These are phyloP conservation scores for Lasiodiplodia sp. DNA, from an alignment of 2,329 filamentous ascomycete species.

Conservation along the genomic window DNA sequence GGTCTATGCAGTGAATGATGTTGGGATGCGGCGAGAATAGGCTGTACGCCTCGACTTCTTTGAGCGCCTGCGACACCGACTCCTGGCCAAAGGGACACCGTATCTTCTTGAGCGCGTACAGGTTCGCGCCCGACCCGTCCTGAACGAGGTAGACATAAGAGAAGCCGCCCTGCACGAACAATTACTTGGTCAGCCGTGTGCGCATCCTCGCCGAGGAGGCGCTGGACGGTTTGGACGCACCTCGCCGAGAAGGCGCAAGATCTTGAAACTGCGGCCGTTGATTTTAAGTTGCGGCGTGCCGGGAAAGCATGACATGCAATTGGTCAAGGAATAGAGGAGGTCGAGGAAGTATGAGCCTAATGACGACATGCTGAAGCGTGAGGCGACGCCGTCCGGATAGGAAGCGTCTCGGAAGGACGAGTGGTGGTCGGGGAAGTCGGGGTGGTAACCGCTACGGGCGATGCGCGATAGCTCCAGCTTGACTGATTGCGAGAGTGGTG, in stretches of 20 bases:
- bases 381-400: constrained; percentile 24
- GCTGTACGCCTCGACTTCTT: constrained; percentile 95
- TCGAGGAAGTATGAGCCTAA: constrained; percentile 75
- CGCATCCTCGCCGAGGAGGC: neutral
- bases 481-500: neutral
- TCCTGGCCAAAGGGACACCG: constrained; percentile 97
- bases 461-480: constrained; percentile 29
- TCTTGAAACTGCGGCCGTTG: constrained; percentile 94
- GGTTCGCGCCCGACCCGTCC: constrained; percentile 80
- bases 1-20: constrained; percentile 87
- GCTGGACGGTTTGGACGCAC: constrained; percentile 55
- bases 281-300: constrained; percentile 93
- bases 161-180: constrained; percentile 79
- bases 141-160: constrained; percentile 99
- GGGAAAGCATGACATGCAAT: constrained; percentile 96
- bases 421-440: constrained; percentile 26
- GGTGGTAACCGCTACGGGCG: constrained; percentile 31
- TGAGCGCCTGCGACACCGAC: constrained; percentile 91
- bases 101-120: constrained; percentile 98
- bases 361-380: constrained; percentile 32
- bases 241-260: constrained; percentile 90
- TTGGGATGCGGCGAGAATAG: constrained; percentile 83
- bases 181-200: constrained; percentile 11
- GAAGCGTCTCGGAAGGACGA: constrained; percentile 23
- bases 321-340: constrained; percentile 87